Evolutionary conservation across 1,139 yeast species (phyloP).

Genomic region (Scheffersomyces illinoinensis): DNA sequence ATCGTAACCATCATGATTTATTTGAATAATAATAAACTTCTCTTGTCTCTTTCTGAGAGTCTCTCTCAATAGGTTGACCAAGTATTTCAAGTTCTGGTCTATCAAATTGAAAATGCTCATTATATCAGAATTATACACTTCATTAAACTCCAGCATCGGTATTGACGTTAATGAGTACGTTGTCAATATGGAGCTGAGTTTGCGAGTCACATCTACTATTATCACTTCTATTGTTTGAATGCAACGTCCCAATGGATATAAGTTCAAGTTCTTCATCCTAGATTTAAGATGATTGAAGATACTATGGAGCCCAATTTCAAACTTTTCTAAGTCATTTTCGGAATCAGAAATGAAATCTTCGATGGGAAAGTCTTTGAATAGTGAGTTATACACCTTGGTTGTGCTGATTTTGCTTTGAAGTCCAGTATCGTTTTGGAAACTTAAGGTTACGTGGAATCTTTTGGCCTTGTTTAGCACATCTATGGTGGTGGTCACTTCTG

Average conservation of each 20-base stretch:
- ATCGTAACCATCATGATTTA: slow-evolving; percentile 46
- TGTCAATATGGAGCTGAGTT: slow-evolving; percentile 23
- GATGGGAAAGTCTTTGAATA: slow-evolving; percentile 73
- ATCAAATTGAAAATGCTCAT: slow-evolving; percentile 23
- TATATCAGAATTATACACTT: slow-evolving; percentile 14
- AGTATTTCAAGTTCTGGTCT: slow-evolving; percentile 36
- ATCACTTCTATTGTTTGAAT: slow-evolving; percentile 65
- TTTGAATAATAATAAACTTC: slow-evolving; percentile 64
- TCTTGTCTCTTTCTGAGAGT: slow-evolving; percentile 73
- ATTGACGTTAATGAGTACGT: slow-evolving; percentile 27
- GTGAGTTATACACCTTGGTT: slow-evolving; percentile 57
- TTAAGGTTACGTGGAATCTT: slow-evolving; percentile 75
- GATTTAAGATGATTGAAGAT: slow-evolving; percentile 62
- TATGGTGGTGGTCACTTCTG: slow-evolving; percentile 59
- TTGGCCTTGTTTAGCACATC: slow-evolving; percentile 68
- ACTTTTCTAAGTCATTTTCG: slow-evolving; percentile 33
- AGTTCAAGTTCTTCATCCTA: slow-evolving; percentile 52
- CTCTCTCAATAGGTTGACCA: slow-evolving; percentile 64
- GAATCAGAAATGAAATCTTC: slow-evolving; percentile 49
- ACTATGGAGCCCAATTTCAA: slow-evolving; percentile 46
- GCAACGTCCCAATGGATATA: slow-evolving; percentile 69
- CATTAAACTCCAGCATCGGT: slow-evolving; percentile 22
- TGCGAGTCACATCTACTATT: slow-evolving; percentile 31
- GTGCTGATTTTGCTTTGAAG: slow-evolving; percentile 55
- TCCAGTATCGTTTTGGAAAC: slow-evolving; percentile 74